These are phyloP conservation scores for Niebla homalea DNA, from an alignment of 495 filamentous ascomycete genomes.

Conservation along the genomic window DNA sequence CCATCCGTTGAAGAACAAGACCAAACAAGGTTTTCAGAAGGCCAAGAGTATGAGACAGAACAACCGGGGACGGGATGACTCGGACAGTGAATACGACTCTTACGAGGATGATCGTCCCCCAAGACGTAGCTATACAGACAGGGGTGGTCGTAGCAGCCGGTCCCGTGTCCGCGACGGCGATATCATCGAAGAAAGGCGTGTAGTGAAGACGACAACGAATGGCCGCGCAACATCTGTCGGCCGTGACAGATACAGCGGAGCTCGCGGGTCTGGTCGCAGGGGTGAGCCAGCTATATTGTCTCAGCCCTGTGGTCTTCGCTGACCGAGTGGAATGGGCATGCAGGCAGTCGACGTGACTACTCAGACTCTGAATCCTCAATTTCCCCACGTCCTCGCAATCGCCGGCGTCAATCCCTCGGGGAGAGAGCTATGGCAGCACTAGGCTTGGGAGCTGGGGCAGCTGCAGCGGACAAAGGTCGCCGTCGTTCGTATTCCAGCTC, in stretches of 20 bases:
- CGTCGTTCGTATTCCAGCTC: constrained; percentile 17
- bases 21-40: constrained; percentile 10
- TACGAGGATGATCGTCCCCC: constrained; percentile 7
- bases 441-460: constrained; percentile 51
- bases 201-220: constrained; percentile 6
- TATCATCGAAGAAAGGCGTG: constrained; percentile 10
- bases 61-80: constrained; percentile 26
- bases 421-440: constrained; percentile 54
- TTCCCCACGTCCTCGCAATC: constrained; percentile 14
- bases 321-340: neutral
- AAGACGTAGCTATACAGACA: constrained; percentile 7
- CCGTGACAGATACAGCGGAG: constrained; percentile 5
- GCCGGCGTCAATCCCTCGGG: constrained; percentile 54
- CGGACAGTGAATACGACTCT: constrained; percentile 16
- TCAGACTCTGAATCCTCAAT: constrained; percentile 20
- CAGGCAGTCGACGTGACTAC: constrained; percentile 15
- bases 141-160: constrained; percentile 2
- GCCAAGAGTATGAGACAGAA: constrained; percentile 6
- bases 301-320: neutral
- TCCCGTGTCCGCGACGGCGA: constrained; percentile 7
- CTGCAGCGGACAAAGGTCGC: constrained; percentile 19
- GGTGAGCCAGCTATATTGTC: constrained; percentile 1
- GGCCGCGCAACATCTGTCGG: constrained; percentile 15
- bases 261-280: constrained; percentile 5
- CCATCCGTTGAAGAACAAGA: constrained; percentile 16